Base-by-base conservation (phyloP, 805 yeast genomes). In the Henningerozyma blattae region DNA sequence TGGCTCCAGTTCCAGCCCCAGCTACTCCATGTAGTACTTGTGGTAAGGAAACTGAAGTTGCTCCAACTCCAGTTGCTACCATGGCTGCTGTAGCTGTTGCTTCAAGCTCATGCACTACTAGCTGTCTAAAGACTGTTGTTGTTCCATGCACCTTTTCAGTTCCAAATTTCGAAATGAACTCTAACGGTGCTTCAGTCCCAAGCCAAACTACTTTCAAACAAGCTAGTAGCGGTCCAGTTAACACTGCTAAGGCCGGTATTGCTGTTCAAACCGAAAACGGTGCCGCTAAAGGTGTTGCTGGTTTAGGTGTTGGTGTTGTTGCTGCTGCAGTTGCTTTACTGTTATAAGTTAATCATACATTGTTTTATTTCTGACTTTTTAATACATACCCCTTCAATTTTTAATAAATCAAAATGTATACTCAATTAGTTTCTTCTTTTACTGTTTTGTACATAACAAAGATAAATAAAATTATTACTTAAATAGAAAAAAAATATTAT, bases 141-240 rank as follows among this genome's bases (percentile, higher is more conserved):
- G 18, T 28, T 16, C 16, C 17, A 14, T 19, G 28, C 14, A 28
- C 24, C 15, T 28, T 22, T 28, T 22, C 18, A 6, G 31, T 18
- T n/a, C 12, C 12, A 13, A 28, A 28, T 8, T 28, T 22, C 19
- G 16, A 16, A 4, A n/a, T 18, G n/a, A 16, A 28, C n/a, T 14
- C 22, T 18, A 28, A 30, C 9, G 14, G 20, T 12, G 30, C 27
- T 15, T 22, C 20, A n/a, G 30, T 28, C 14, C 14, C 27, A 5
- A 25, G 65, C 38, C 10, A 20, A 15, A 67, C 67, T 31, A 65
- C 61, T 41, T 46, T 58, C 22, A 65, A 61, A 46, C 57, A 19
- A 3, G 22, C 32, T 7, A 26, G 15, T n/a, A 28, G 27, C 32
- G 22, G 19, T 20, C 14, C 24, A 10, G 26, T 19, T 4, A 14